Conservation (phyloP, 257 asterid genomes). For the Nicotiana benthamiana region DNA sequence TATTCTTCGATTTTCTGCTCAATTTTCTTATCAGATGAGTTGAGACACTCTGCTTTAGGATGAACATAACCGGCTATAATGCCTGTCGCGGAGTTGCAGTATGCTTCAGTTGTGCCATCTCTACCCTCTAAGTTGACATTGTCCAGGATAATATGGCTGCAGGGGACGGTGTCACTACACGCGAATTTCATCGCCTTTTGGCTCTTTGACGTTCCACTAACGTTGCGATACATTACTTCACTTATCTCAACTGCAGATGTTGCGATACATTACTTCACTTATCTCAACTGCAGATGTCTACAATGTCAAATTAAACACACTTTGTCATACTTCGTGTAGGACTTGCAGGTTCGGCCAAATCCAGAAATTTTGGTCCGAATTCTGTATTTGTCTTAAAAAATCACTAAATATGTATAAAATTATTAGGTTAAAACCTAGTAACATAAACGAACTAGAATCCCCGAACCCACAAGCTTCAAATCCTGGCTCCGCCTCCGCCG, state of each 20-base stretch:
- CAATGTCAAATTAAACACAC: background rate
- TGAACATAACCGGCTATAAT: conserved; percentile 44
- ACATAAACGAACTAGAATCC: no score
- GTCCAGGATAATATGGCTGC: conserved; percentile 58
- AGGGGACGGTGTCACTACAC: conserved; percentile 75
- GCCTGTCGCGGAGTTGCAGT: conserved; percentile 79
- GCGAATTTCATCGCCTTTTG: conserved; percentile 62
- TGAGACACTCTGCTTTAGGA: conserved; percentile 76
- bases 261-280: conserved; percentile 46
- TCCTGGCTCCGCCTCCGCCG: no score
- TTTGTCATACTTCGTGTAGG: background rate
- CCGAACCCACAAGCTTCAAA: no score
- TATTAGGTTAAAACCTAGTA: no score
- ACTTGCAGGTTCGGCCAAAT: no score
- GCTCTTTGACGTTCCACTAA: conserved; percentile 55
- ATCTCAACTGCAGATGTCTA: conserved; percentile 76
- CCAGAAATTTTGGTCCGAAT: no score
- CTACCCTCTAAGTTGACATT: conserved; percentile 41
- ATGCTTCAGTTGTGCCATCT: conserved; percentile 61
- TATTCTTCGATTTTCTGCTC: conserved; percentile 20
- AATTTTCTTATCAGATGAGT: conserved; percentile 35
- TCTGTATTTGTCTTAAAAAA: no score
- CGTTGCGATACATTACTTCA: conserved; percentile 45
- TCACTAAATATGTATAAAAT: no score
- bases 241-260: conserved; percentile 78